These are phyloP conservation scores for Pichia sp. DNA, from an alignment of 1,139 yeast genomes.

Conservation along the genomic window DNA sequence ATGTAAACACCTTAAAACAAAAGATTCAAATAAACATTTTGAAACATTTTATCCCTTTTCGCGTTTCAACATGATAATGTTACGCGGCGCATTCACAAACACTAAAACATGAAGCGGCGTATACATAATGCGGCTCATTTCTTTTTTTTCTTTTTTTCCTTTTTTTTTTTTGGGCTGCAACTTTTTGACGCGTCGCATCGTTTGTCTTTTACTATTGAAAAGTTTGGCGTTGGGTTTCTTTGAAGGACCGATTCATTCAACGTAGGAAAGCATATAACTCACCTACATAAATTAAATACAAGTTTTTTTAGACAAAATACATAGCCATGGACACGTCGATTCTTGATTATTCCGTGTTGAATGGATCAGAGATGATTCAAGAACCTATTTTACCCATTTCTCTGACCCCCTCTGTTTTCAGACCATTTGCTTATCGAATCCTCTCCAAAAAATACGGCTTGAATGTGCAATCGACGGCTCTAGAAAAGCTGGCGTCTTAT, in stretches of 20 bases:
- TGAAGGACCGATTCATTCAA: too few relatives aligned
- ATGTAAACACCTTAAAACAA: too few relatives aligned
- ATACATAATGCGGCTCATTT: too few relatives aligned
- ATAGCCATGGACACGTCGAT: constrained; percentile 2
- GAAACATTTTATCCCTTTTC: too few relatives aligned
- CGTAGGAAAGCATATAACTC: background rate
- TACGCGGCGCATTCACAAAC: too few relatives aligned
- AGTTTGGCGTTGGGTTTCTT: background rate
- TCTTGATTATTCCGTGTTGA: constrained; percentile 5
- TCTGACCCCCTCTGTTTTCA: constrained; percentile 68
- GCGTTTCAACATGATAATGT: too few relatives aligned
- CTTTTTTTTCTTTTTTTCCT: too few relatives aligned
- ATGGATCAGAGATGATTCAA: background rate
- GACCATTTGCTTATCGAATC: constrained; percentile 88
- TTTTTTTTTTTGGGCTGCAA: too few relatives aligned
- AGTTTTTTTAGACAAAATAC: too few relatives aligned
- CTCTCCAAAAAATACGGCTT: constrained; percentile 89
- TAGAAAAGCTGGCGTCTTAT: constrained; percentile 60
- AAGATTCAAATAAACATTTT: too few relatives aligned
- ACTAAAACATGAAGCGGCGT: too few relatives aligned
- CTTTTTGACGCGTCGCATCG: too few relatives aligned
- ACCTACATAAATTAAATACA: background rate
- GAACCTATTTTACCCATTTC: constrained; percentile 52
- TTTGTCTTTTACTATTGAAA: background rate
- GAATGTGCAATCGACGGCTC: constrained; percentile 80